These are phyloP conservation scores for Cystobasidiaceae sp. DNA, from an alignment of 1,284 basidiomycete genomes.

Conservation along the genomic window DNA sequence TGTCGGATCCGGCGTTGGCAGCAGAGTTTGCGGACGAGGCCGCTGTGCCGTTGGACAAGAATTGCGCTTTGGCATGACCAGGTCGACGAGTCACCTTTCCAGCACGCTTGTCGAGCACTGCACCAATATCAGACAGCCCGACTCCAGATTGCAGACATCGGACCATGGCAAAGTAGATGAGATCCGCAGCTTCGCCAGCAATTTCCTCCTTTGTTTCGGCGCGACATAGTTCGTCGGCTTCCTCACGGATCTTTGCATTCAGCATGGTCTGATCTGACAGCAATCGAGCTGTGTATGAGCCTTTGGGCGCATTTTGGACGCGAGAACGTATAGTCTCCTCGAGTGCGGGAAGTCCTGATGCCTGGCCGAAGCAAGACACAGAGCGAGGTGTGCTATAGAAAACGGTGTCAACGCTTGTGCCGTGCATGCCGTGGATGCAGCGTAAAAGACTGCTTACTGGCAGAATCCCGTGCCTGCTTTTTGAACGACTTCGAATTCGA, in stretches of 20 bases:
- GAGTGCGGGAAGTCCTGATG: conserved; percentile 70
- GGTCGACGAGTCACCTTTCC: conserved; percentile 80
- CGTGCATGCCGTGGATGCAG: conserved; percentile 36
- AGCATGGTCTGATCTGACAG: conserved; percentile 79
- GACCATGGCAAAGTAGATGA: conserved; percentile 82
- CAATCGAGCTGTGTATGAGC: conserved; percentile 84
- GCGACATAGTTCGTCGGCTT: conserved; percentile 89
- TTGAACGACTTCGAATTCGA: conserved; percentile 90
- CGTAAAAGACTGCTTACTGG: conserved; percentile 62
- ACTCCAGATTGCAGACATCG: conserved; percentile 84
- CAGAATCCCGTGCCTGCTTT: conserved; percentile 77
- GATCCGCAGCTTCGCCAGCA: conserved; percentile 94
- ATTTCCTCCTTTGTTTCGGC: conserved; percentile 77
- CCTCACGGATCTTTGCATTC: conserved; percentile 92
- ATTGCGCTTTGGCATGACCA: conserved; percentile 91
- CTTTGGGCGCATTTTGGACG: conserved; percentile 70
- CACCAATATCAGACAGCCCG: conserved; percentile 75
- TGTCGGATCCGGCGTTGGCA: conserved; percentile 19
- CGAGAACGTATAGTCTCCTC: conserved; percentile 75
- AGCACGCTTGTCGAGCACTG: conserved; percentile 77
- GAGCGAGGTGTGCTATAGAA: conserved; percentile 39
- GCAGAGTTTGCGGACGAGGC: conserved; percentile 40
- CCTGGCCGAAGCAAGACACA: conserved; percentile 71
- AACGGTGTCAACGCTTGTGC: neutral
- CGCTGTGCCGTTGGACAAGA: conserved; percentile 50